A percentile compares a stretch with the other conserved stretches of the same genome.
These are phyloP conservation scores for Neofusicoccum ribis DNA, from an alignment of 2,329 filamentous ascomycete genomes.

Conservation along the genomic window DNA sequence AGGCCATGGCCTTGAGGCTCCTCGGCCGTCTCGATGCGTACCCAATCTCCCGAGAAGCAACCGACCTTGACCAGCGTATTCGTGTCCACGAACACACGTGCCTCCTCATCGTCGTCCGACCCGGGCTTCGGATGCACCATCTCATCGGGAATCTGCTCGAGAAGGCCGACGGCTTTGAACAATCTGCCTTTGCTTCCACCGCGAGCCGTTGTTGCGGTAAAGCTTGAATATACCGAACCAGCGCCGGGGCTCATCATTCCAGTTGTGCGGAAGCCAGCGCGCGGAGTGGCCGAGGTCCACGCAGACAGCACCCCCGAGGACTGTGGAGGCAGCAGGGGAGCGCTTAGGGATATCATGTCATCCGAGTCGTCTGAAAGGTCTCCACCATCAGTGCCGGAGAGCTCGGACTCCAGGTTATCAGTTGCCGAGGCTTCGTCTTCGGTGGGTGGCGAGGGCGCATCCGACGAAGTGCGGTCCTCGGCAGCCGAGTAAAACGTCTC, in stretches of 20 bases:
- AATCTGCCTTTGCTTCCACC: conserved; percentile 71
- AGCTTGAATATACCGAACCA: conserved; percentile 85
- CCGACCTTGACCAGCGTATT: conserved; percentile 83
- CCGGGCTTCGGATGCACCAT: conserved; percentile 81
- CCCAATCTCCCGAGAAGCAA: conserved; percentile 98
- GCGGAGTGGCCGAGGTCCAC: conserved; percentile 77
- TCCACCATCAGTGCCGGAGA: conserved; percentile 65
- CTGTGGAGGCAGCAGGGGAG: conserved; percentile 75
- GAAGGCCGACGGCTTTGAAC: conserved; percentile 79
- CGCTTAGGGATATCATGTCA: conserved; percentile 86
- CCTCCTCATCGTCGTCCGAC: conserved; percentile 82
- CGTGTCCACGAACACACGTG: conserved; percentile 87
- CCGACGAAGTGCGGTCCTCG: conserved; percentile 61
- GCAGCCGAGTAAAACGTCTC: conserved; percentile 92
- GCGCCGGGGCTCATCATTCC: conserved; percentile 69
- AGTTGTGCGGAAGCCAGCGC: conserved; percentile 71
- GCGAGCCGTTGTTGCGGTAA: conserved; percentile 79
- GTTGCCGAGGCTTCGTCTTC: conserved; percentile 40
- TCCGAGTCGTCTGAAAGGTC: conserved; percentile 91
- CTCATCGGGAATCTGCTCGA: conserved; percentile 71
- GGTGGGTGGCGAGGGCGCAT: conserved; percentile 39
- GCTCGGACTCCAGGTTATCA: conserved; percentile 55
- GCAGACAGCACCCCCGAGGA: conserved; percentile 78
- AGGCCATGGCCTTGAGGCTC: conserved; percentile 70
- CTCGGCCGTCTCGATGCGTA: conserved; percentile 74